These are phyloP conservation scores for Xylaria sp. DNA, from an alignment of 2,329 filamentous ascomycete species.

Conservation along the genomic window DNA sequence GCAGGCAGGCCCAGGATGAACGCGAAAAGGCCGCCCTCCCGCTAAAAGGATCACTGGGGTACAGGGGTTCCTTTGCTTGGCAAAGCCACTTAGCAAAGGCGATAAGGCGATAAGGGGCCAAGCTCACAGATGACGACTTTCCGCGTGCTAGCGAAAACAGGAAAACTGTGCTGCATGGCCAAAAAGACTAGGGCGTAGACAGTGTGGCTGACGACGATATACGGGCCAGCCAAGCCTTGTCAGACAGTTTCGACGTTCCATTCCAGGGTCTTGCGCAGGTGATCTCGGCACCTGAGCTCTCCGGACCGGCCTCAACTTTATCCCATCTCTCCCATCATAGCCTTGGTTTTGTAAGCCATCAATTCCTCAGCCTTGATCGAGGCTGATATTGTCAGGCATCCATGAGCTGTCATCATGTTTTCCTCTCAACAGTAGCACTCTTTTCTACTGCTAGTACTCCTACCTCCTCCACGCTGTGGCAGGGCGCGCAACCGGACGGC, in stretches of 20 bases:
- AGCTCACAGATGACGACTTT: slow-evolving; percentile 22
- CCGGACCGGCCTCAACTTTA: background rate
- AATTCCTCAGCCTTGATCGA: slow-evolving; percentile 21
- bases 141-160: slow-evolving; percentile 5
- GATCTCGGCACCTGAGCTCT: background rate
- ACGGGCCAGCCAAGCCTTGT: background rate
- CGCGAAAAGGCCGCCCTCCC: slow-evolving; percentile 24
- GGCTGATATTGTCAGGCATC: slow-evolving; percentile 13
- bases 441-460: background rate
- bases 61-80: slow-evolving; percentile 21
- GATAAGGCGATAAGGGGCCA: slow-evolving; percentile 24
- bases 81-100: slow-evolving; percentile 4
- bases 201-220: background rate
- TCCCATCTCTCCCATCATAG: background rate
- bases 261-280: too few species aligned
- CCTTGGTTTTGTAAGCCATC: slow-evolving; percentile 15
- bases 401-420: slow-evolving; percentile 8
- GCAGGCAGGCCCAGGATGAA: slow-evolving; percentile 5
- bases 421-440: background rate
- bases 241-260: too few species aligned
- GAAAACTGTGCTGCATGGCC: slow-evolving; percentile 5
- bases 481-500: background rate
- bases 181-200: background rate
- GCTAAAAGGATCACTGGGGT: slow-evolving; percentile 17
- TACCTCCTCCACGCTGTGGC: slow-evolving; percentile 5